Percentiles rank a stretch among this genome's conserved stretches.
Conservation (phyloP, 345 rosid species). For the Syzygium grande region DNA sequence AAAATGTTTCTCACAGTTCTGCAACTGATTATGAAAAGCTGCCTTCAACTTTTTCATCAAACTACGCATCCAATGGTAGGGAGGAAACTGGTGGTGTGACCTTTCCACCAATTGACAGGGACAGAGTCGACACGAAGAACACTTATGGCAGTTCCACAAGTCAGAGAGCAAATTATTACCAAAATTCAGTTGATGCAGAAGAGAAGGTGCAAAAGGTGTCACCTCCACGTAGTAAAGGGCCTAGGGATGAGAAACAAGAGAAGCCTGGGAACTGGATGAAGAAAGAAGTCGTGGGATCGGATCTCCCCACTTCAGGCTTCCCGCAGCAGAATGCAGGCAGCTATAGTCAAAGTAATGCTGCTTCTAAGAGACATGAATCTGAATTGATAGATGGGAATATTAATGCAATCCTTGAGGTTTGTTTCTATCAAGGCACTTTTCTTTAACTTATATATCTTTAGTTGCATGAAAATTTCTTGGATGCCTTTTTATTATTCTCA, state of each 20-base stretch:
- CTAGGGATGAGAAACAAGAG: conserved; percentile 65
- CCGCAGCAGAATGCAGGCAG: conserved; percentile 33
- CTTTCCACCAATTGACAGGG: conserved; percentile 47
- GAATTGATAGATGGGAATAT: conserved; percentile 65
- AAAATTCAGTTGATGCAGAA: conserved; percentile 45
- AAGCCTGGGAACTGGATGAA: conserved; percentile 43
- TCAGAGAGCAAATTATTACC: conserved; percentile 41
- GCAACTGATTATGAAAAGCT: conserved; percentile 39
- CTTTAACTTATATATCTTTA: not conserved
- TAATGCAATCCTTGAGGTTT: conserved; percentile 81
- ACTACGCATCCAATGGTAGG: conserved; percentile 30
- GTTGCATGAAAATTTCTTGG: not conserved
- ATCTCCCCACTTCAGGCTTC: conserved; percentile 27
- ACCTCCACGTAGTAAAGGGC: conserved; percentile 72
- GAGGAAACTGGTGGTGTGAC: conserved; percentile 48
- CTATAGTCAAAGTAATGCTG: conserved; percentile 30
- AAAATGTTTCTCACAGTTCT: conserved; percentile 31
- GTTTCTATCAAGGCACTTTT: conserved; percentile 2
- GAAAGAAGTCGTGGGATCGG: conserved; percentile 46
- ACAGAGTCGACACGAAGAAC: conserved; percentile 39
- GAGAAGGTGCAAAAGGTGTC: conserved; percentile 80
- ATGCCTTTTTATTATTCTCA: not conserved
- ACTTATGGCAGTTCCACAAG: conserved; percentile 38
- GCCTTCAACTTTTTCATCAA: conserved; percentile 34
- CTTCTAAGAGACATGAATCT: conserved; percentile 34